phyloP scores from a whole-genome alignment of 2,329 filamentous ascomycete genomes.

The Exophiala xenobiotica region DNA sequence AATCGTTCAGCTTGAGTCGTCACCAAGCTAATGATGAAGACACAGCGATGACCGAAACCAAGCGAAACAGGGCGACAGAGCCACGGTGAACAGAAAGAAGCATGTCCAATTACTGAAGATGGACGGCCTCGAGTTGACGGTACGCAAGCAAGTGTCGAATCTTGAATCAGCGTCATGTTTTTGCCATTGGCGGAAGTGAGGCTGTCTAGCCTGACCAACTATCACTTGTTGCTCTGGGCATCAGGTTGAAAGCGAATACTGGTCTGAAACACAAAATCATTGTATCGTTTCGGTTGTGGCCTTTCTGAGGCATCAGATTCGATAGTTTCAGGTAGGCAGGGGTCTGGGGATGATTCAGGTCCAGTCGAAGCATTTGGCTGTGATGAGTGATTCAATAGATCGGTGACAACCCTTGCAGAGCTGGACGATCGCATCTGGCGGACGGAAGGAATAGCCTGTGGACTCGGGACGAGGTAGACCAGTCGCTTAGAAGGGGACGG shows the following conservation, averaged over 20 bases:
- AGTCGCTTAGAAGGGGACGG: not conserved
- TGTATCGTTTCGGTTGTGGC: not conserved
- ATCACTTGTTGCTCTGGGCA: not conserved
- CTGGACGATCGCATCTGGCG: not conserved
- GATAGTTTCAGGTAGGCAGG: not conserved
- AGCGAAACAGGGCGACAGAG: no score
- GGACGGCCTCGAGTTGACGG: no score
- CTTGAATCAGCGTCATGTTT: not conserved
- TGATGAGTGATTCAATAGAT: not conserved
- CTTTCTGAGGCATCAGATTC: not conserved
- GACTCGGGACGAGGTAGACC: not conserved
- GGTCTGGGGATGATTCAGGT: not conserved
- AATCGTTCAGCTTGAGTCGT: not conserved
- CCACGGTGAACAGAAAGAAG: no score
- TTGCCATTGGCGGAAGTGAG: not conserved
- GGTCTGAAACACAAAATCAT: not conserved
- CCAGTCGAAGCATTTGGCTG: not conserved
- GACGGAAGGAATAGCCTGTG: not conserved
- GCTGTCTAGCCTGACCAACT: slow-evolving; percentile 1
- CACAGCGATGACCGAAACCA: no score
- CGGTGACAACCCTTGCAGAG: not conserved
- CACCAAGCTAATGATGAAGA: not conserved
- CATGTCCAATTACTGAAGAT: no score
- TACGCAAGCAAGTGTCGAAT: no score
- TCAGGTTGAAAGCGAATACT: not conserved